Base-by-base conservation (phyloP, 2,329 filamentous ascomycete genomes). In the Hypocreales sp. region DNA sequence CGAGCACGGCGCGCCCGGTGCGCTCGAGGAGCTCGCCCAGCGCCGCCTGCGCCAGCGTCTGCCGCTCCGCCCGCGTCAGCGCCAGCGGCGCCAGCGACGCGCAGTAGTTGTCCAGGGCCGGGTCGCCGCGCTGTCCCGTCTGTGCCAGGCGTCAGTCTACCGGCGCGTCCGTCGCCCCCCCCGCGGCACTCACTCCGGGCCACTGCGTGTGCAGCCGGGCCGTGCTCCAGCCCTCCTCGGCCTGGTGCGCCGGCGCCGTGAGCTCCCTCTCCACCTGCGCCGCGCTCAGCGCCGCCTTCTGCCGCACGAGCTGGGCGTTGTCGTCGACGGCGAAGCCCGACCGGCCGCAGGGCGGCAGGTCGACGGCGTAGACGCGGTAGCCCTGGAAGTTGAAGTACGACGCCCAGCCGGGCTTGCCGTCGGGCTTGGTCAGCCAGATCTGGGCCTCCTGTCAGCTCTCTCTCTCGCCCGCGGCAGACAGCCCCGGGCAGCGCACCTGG, bases 71-170 rank as follows among this genome's bases (percentile, higher is more conserved):
- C 15, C 35, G 42, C 8, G 33, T 41, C n/a, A 44, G 33, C 5
- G 35, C 31, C 4, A 53, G 43, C 2, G 57, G 52, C 2, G 56
- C 46, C 15, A 62, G 47, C 1, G 54, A 52, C 5, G 55, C 48
- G 37, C 55, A 61, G 38, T 66, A 66, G 2, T 45, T 47, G 32
- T 62, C 55, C 36, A 72, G 72, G 12, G 48, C 40, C 0, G 51
- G 37, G 34, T 71, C 64, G 3, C 59, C 59, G 10, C 41, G 36
- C 21, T 36, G 34, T 2, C 53, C 53, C n/a, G 45, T 45, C 48
- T 55, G 18, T 10, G 5, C 8, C 18, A 11, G n/a, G 7, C 1
- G 5, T 7, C 21, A 4, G 7, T 11, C n/a, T 11, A 11, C 8
- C 15, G 2, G 7, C 7, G 14, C 9, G 15, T 2, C 4, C 1